phyloP scores from a whole-genome alignment of 2,329 filamentous ascomycete species.

The Aspergillus ochraceoroseus region DNA sequence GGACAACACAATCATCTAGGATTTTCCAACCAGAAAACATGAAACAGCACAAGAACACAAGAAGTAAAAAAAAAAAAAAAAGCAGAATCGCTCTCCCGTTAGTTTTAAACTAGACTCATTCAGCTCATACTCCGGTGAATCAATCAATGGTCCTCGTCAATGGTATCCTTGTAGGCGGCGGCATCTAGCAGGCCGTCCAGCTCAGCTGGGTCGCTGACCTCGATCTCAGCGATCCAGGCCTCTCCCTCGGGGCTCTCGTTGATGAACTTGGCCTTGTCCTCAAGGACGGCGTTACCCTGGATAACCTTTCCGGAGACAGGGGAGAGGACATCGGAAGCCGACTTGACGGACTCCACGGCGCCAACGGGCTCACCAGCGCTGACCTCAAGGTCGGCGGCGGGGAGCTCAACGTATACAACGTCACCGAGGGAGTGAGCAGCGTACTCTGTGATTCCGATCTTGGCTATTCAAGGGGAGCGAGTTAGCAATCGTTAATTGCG shows the following conservation, averaged over 20 bases:
- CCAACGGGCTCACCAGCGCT: constrained; percentile 77
- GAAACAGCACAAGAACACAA: constrained; percentile 9
- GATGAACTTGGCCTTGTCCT: constrained; percentile 80
- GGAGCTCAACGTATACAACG: constrained; percentile 95
- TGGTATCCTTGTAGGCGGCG: constrained; percentile 66
- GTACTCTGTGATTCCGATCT: constrained; percentile 81
- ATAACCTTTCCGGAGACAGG: constrained; percentile 74
- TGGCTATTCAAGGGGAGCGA: constrained; percentile 45
- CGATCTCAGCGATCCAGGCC: constrained; percentile 89
- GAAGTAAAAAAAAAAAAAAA: constrained; percentile 7
- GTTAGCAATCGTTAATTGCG: background rate
- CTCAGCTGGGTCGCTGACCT: constrained; percentile 66
- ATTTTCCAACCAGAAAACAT: constrained; percentile 1
- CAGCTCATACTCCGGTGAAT: background rate
- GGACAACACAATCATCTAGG: constrained; percentile 4
- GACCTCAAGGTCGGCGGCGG: constrained; percentile 63
- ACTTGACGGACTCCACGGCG: constrained; percentile 97
- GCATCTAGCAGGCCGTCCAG: constrained; percentile 71
- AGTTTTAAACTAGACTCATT: background rate
- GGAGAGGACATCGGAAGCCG: constrained; percentile 92
- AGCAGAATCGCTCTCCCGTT: background rate
- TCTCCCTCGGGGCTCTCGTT: constrained; percentile 87
- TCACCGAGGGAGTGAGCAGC: constrained; percentile 89
- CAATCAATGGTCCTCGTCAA: constrained; percentile 49
- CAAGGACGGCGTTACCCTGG: constrained; percentile 67